phyloP scores from a whole-genome alignment of 2,329 filamentous ascomycete genomes.

The Aquanectria penicillioides region DNA sequence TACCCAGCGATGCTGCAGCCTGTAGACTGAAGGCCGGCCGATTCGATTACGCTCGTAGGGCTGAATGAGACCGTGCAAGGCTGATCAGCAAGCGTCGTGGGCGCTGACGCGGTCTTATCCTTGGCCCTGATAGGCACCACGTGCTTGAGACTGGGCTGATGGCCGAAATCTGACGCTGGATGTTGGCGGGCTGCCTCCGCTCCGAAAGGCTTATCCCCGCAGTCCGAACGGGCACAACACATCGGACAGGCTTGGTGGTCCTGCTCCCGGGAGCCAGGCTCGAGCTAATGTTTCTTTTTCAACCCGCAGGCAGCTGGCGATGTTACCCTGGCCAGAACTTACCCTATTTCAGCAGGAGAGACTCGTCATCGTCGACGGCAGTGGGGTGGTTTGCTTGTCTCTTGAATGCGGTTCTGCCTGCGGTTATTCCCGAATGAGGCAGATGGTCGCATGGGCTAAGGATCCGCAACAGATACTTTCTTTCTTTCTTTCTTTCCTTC shows the following conservation, averaged over 20 bases:
- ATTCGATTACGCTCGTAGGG: slow-evolving; percentile 12
- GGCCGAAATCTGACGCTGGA: not conserved
- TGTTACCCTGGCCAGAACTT: not conserved
- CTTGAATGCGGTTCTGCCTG: not conserved
- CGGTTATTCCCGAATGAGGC: too few species aligned
- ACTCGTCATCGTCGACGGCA: not conserved
- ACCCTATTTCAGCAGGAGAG: not conserved
- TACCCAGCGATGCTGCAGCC: not conserved
- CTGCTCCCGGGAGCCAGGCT: too few species aligned
- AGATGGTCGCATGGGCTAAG: too few species aligned
- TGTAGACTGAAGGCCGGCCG: not conserved
- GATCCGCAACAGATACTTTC: too few species aligned
- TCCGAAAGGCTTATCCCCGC: slow-evolving; percentile 6
- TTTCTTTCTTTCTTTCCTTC: too few species aligned
- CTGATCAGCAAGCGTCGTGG: slow-evolving; percentile 27
- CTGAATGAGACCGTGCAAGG: slow-evolving; percentile 27
- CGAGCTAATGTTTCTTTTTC: too few species aligned
- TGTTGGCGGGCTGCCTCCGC: slow-evolving; percentile 18
- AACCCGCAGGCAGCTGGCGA: too few species aligned
- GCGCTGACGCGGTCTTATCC: slow-evolving; percentile 29
- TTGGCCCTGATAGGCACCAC: not conserved
- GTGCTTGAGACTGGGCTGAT: too few species aligned
- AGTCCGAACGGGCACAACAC: not conserved
- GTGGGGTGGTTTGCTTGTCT: not conserved
- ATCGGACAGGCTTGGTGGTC: not conserved